A percentile compares a stretch with the other conserved stretches of the same genome.
Evolutionary conservation across 192 early-diverging fungal species (phyloP).

Genomic region (Linnemannia elongata): DNA sequence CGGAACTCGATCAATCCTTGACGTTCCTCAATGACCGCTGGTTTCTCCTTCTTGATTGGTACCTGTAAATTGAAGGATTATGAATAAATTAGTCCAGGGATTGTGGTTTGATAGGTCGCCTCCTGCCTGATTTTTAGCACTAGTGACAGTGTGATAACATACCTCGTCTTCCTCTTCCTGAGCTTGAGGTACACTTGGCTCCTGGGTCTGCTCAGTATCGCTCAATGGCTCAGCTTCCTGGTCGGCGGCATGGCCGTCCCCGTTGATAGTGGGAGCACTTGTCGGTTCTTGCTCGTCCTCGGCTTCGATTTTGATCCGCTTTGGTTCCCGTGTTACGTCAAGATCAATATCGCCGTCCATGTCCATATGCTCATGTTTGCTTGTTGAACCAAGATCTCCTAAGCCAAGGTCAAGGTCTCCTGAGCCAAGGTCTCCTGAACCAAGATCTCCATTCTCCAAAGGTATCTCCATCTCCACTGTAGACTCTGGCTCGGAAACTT

Average conservation of each 20-base stretch:
- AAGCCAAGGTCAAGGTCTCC: neutral
- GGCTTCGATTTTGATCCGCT: constrained; percentile 48
- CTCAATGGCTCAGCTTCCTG: constrained; percentile 15
- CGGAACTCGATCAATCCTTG: constrained; percentile 76
- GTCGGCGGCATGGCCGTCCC: constrained; percentile 21
- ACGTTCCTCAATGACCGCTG: constrained; percentile 75
- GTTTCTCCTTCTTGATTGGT: constrained; percentile 64
- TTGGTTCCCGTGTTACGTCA: constrained; percentile 14
- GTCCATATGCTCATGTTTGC: constrained; percentile 29
- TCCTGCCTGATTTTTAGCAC: neutral
- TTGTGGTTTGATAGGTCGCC: too few species aligned
- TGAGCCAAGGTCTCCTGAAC: neutral
- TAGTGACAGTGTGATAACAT: neutral
- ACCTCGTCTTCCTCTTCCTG: constrained; percentile 54
- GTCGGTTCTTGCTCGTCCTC: constrained; percentile 47
- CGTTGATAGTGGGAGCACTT: constrained; percentile 4
- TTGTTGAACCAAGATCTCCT: neutral
- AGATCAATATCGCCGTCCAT: constrained; percentile 8
- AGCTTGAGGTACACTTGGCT: constrained; percentile 42
- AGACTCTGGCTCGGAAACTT: neutral
- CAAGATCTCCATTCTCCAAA: neutral
- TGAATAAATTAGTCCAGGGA: neutral
- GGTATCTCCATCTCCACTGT: constrained; percentile 9
- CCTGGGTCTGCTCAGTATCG: neutral
- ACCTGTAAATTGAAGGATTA: constrained; percentile 19